Base-by-base conservation (phyloP, 1,284 basidiomycete genomes). In the Heterobasidion occidentale region DNA sequence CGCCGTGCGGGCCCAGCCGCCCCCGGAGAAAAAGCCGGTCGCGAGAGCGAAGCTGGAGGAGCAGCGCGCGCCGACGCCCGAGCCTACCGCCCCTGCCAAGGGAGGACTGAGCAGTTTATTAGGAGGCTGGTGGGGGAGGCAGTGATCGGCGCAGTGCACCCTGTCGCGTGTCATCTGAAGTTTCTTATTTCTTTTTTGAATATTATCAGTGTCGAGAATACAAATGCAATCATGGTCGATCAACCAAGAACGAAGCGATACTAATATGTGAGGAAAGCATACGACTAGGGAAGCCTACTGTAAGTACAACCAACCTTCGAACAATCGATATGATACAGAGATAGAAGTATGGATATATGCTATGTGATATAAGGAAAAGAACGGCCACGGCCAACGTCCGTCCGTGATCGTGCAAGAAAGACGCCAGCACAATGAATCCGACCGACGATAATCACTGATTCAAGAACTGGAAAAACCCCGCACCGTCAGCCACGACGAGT, bases 91-190 rank as follows among this genome's bases (percentile, higher is more conserved):
- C 3, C 64, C 68, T 33, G 62, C 63, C 11, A 63, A 58, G 46
- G 71, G 75, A 11, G 77, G 77, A 1, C 62, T 81, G 33, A 68
- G 76, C 36, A 67, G 68, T 19, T 58, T 80, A 36, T 67, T 81
- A 5, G 79, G 80, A 6, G 79, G 80, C 1, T 81, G 80, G 80
- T 81, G 80, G 80, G 77, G 80, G 3, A 53, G 64, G 62, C 35
- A 35, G 33, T 36, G 49, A 51, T 9, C 34, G 15, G 49, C 38
- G 83, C 78, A 76, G 86, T 82, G 42, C 86, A 27, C 19, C 46
- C 46, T 48, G 7, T 57, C 85, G 27, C 4, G 1, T 27, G 27
- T 27, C 27, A 27, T 6, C 27, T 6, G 27, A 27, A 27, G 27
- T 27, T 27, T 27, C 27, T 27, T 27, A 5, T 27, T 3, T 27